Evolutionary conservation across 83 land plant genomes (phyloP).

Genomic region (Diphasiastrum complanatum): DNA sequence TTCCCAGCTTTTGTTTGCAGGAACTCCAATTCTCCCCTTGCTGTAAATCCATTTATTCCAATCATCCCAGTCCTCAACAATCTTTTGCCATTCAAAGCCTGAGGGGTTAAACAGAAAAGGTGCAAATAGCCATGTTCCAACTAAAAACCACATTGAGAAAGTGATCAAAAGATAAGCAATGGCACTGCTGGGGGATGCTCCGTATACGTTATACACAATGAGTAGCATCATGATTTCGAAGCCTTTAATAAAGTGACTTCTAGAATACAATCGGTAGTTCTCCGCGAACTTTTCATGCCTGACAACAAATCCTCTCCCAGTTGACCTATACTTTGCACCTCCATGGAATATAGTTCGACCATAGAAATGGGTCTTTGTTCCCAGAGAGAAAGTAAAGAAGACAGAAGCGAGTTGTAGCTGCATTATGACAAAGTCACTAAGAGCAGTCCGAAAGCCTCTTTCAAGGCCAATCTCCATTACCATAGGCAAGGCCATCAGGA

Average conservation of each 20-base stretch:
- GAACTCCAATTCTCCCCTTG: constrained; percentile 82
- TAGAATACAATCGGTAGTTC: constrained; percentile 63
- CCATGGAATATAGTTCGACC: constrained; percentile 88
- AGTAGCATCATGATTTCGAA: constrained; percentile 63
- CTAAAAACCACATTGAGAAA: constrained; percentile 68
- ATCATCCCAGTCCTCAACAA: constrained; percentile 77
- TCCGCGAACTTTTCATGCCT: constrained; percentile 71
- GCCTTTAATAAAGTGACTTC: constrained; percentile 77
- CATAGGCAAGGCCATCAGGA: constrained; percentile 88
- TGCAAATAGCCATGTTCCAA: constrained; percentile 66
- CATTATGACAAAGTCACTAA: constrained; percentile 71
- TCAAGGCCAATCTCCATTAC: constrained; percentile 86
- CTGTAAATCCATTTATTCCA: constrained; percentile 82
- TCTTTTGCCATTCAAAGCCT: constrained; percentile 86
- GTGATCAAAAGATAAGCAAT: constrained; percentile 41
- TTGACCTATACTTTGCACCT: constrained; percentile 87
- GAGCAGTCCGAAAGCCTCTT: constrained; percentile 74
- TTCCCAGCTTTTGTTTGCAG: constrained; percentile 89
- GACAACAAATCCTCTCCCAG: constrained; percentile 89
- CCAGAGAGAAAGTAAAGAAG: constrained; percentile 84
- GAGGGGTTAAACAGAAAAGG: constrained; percentile 80
- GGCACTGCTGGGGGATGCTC: constrained; percentile 23
- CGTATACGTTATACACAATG: constrained; percentile 44
- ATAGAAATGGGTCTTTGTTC: constrained; percentile 73
- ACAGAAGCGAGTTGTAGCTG: constrained; percentile 88